Evolutionary conservation across 768 basidiomycete species (phyloP).

Genomic region (Paxillus ammoniavirescens): DNA sequence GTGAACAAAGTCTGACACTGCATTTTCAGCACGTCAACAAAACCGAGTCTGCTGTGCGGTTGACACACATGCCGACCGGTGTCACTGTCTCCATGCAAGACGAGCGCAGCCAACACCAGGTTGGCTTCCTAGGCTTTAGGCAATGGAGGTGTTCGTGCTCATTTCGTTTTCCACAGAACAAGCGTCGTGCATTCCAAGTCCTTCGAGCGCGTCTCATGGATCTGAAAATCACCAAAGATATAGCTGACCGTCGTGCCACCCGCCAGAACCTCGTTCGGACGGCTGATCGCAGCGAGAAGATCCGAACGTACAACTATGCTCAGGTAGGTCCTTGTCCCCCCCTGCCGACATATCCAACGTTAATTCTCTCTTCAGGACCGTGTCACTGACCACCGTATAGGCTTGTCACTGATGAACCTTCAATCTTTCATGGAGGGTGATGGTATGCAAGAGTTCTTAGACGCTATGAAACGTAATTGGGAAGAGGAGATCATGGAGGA

Average conservation of each 20-base stretch:
- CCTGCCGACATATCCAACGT: not conserved
- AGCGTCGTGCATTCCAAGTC: constrained; percentile 89
- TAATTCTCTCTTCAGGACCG: constrained; percentile 57
- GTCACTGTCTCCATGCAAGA: constrained; percentile 98
- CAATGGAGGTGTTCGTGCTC: not conserved
- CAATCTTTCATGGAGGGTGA: constrained; percentile 65
- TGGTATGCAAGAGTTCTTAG: constrained; percentile 55
- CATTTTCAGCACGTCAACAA: constrained; percentile 86
- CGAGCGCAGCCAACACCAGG: constrained; percentile 93
- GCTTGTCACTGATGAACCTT: constrained; percentile 69
- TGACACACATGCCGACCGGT: constrained; percentile 91
- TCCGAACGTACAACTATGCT: constrained; percentile 93
- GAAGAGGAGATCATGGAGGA: constrained; percentile 57
- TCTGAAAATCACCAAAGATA: constrained; percentile 66
- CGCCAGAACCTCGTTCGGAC: constrained; percentile 75
- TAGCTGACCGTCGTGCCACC: constrained; percentile 64
- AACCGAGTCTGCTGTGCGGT: constrained; percentile 95
- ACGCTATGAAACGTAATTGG: constrained; percentile 54
- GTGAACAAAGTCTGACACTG: not conserved
- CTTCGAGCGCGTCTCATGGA: constrained; percentile 86
- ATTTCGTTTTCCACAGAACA: constrained; percentile 55
- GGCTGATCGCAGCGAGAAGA: constrained; percentile 89
- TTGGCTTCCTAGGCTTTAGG: constrained; percentile 25
- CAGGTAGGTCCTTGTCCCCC: constrained; percentile 48
- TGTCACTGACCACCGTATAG: constrained; percentile 90